A percentile compares a stretch with the other conserved stretches of the same genome.
These are phyloP conservation scores for Trichoderma atroviride DNA, from an alignment of 2,329 filamentous ascomycete species.

Conservation along the genomic window DNA sequence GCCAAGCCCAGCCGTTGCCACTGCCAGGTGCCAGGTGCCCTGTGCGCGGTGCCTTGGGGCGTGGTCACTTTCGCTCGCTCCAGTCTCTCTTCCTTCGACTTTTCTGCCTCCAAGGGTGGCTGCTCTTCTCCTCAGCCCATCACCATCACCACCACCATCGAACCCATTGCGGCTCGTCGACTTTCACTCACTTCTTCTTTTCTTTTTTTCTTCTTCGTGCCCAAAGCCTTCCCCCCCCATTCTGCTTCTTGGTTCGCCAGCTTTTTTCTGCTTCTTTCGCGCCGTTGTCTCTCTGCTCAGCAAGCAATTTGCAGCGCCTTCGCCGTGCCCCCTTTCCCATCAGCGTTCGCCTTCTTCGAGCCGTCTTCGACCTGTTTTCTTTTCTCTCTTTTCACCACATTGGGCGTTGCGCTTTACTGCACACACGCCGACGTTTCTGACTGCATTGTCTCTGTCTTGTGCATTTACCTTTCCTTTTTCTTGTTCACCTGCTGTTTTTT, in stretches of 20 bases:
- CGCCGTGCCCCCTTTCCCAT: slow-evolving; percentile 39
- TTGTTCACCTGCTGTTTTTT: slow-evolving; percentile 34
- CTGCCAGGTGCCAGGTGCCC: slow-evolving; percentile 24
- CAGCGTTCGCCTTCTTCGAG: slow-evolving; percentile 33
- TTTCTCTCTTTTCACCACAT: slow-evolving; percentile 31
- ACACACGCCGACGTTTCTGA: slow-evolving; percentile 35
- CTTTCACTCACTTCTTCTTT: slow-evolving; percentile 31
- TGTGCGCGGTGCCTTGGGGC: slow-evolving; percentile 23
- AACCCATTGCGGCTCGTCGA: slow-evolving; percentile 27
- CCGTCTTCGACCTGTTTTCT: slow-evolving; percentile 28
- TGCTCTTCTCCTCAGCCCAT: slow-evolving; percentile 26
- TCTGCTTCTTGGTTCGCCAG: slow-evolving; percentile 38
- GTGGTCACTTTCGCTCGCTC: slow-evolving; percentile 15
- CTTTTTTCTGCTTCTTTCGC: slow-evolving; percentile 31
- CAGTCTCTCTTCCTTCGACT: slow-evolving; percentile 22
- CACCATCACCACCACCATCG: slow-evolving; percentile 20
- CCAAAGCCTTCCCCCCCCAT: slow-evolving; percentile 28
- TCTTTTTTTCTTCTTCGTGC: slow-evolving; percentile 36
- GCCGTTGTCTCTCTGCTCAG: slow-evolving; percentile 30
- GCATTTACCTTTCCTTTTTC: slow-evolving; percentile 37
- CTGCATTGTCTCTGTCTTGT: slow-evolving; percentile 31
- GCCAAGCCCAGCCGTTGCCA: slow-evolving; percentile 30
- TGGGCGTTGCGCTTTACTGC: slow-evolving; percentile 34
- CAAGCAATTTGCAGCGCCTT: slow-evolving; percentile 29
- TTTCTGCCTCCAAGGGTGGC: slow-evolving; percentile 21